Base-by-base conservation (phyloP, 768 basidiomycete genomes). In the Gyrodon lividus region DNA sequence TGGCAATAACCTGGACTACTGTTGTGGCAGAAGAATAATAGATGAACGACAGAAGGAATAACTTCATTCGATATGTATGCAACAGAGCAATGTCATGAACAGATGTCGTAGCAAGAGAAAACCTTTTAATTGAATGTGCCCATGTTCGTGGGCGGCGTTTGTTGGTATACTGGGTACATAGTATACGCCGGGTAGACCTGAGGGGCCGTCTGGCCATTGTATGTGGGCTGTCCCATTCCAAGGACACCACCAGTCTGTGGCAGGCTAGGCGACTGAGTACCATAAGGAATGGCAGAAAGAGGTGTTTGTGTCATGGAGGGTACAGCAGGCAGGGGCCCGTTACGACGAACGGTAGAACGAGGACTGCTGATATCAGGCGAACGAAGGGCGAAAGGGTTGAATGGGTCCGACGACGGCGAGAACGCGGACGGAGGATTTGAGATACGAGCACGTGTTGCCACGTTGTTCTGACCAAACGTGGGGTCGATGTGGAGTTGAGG, bases 131-230 rank as follows among this genome's bases (percentile, higher is more conserved):
- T 84, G 79, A 84, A 92, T 46, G 85, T 65, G 62, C 89, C 87
- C 83, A 90, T 87, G 52, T 70, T 71, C 70, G 87, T 86, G 57
- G 81, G 80, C 19, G 84, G 81, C 58, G 80, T 84, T 71, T 87
- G 85, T 68, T 87, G 87, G 70, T 91, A 91, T 66, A 87, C 75
- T 71, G 86, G 85, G 65, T 89, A 89, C 87, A 90, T 84, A 33
- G 65, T 51, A 74, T 90, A 91, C 51, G 83, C 78, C 70, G 87
- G 83, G 66, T 90, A 90, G 56, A 86, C 69, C 75, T 51, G 84
- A 78, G 85, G 77, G 41, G 82, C 72, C 52, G 82, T 78, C 56
- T 83, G 78, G 31, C 74, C 78, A 55, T 74, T 77, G 67, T 87
- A 90, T 37, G 84, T 65, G n/a, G 79, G 73, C 58, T 86, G 86